Conservation (phyloP, 2,329 filamentous ascomycete genomes). For the Colletotrichum endophyticum region DNA sequence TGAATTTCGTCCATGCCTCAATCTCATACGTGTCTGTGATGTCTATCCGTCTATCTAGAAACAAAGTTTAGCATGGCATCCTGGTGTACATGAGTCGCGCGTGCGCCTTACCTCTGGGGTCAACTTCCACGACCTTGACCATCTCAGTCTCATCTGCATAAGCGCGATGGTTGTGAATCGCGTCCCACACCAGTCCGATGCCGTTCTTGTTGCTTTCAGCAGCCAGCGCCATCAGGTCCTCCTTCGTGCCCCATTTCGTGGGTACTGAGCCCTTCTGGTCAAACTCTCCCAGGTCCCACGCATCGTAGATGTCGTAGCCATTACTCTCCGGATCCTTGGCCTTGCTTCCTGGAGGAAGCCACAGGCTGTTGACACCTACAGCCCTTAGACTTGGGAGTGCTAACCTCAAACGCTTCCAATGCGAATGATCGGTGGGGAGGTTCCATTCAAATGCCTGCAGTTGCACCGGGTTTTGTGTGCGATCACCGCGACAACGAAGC, state of each 20-base stretch:
- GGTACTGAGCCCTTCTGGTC: constrained; percentile 15
- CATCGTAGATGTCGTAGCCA: constrained; percentile 19
- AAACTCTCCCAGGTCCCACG: constrained; percentile 17
- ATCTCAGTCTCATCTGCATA: constrained; percentile 16
- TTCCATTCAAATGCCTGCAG: constrained; percentile 18
- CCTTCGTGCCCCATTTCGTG: constrained; percentile 19
- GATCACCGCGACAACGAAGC: neutral
- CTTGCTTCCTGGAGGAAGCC: constrained; percentile 17
- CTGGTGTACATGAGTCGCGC: neutral
- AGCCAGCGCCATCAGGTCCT: neutral
- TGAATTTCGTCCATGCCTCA: constrained; percentile 14
- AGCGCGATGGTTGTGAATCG: constrained; percentile 17
- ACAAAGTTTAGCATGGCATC: neutral
- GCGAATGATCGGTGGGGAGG: constrained; percentile 7
- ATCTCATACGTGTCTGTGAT: constrained; percentile 14
- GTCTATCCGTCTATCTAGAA: constrained; percentile 10
- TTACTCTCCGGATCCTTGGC: constrained; percentile 17
- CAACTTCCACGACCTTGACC: constrained; percentile 13
- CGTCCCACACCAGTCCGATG: constrained; percentile 14
- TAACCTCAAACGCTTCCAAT: neutral
- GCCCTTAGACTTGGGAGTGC: neutral
- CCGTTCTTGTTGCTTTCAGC: constrained; percentile 1
- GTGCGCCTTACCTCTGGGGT: neutral
- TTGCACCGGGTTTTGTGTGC: constrained; percentile 5
- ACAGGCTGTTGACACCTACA: constrained; percentile 4